These are phyloP conservation scores for Excoecaria agallocha DNA, from an alignment of 345 rosid genomes.

Conservation along the genomic window DNA sequence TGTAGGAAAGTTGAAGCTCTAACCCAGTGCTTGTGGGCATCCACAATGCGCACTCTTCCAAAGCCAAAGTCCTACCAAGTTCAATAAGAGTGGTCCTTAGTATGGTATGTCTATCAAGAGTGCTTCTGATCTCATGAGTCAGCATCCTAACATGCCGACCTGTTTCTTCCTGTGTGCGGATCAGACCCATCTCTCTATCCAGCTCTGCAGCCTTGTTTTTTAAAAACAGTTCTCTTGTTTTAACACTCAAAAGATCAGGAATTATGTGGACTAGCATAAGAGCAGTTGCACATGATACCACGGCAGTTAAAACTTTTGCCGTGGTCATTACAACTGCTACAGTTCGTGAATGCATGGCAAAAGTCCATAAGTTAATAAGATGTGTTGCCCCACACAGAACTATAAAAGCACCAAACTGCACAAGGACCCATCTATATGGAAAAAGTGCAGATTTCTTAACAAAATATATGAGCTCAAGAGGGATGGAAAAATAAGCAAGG, in stretches of 20 bases:
- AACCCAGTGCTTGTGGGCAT: conserved; percentile 98
- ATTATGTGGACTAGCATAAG: conserved; percentile 98
- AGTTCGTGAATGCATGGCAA: conserved; percentile 59
- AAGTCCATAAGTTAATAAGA: conserved; percentile 95
- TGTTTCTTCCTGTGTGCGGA: conserved; percentile 94
- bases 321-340: conserved; percentile 83
- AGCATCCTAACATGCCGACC: conserved; percentile 97
- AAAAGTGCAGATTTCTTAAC: conserved; percentile 93
- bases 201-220: conserved; percentile 97
- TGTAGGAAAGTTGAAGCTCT: conserved; percentile 90
- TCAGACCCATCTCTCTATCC: conserved; percentile 96
- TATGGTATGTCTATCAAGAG: conserved; percentile 92
- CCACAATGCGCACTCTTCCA: conserved; percentile 99
- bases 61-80: conserved; percentile 77
- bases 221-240: conserved; percentile 83
- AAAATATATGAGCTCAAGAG: conserved; percentile 89
- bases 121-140: conserved; percentile 92
- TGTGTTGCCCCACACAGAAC: conserved; percentile 99
- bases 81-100: conserved; percentile 90
- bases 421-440: conserved; percentile 98
- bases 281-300: conserved; percentile 88
- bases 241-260: conserved; percentile 87
- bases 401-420: conserved; percentile 98
- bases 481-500: conserved; percentile 94
- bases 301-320: conserved; percentile 79